Evolutionary conservation across 495 filamentous ascomycete genomes (phyloP).

Genomic region (Echria macrotheca): DNA sequence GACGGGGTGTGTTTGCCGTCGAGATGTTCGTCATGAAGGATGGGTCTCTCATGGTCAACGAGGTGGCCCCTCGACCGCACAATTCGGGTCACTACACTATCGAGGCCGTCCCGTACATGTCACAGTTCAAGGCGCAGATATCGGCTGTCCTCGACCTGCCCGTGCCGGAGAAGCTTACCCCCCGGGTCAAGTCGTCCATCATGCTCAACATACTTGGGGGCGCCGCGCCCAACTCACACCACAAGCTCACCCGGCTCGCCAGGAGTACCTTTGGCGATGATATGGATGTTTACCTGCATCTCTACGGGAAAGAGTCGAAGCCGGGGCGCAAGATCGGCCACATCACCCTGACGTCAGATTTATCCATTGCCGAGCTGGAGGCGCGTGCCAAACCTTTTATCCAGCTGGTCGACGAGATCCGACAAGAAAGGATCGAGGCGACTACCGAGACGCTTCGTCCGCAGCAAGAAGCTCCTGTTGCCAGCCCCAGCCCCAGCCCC

Average conservation of each 20-base stretch:
- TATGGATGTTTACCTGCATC: constrained; percentile 57
- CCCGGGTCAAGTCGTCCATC: constrained; percentile 59
- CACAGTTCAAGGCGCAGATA: constrained; percentile 89
- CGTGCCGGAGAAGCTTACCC: constrained; percentile 56
- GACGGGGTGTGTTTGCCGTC: constrained; percentile 91
- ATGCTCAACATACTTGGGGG: constrained; percentile 98
- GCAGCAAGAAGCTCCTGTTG: constrained; percentile 14
- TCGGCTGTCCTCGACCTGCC: constrained; percentile 78
- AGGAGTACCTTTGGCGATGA: constrained; percentile 49
- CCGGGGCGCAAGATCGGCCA: constrained; percentile 94
- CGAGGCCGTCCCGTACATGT: constrained; percentile 77
- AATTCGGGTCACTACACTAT: constrained; percentile 98
- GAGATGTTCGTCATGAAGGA: constrained; percentile 92
- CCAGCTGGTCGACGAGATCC: constrained; percentile 57
- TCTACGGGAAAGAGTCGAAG: constrained; percentile 87
- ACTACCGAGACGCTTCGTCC: constrained; percentile 22
- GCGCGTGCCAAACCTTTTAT: constrained; percentile 62
- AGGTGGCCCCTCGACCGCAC: constrained; percentile 92
- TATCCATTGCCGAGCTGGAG: constrained; percentile 68
- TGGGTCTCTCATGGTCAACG: constrained; percentile 69
- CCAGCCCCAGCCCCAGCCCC: constrained; percentile 13
- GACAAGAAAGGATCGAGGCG: constrained; percentile 46
- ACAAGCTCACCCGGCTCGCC: constrained; percentile 59
- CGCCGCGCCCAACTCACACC: constrained; percentile 60
- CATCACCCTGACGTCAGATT: constrained; percentile 64